Evolutionary conservation across 176 grass and related monocot genomes (phyloP).

Genomic region (Carex myosuroides): DNA sequence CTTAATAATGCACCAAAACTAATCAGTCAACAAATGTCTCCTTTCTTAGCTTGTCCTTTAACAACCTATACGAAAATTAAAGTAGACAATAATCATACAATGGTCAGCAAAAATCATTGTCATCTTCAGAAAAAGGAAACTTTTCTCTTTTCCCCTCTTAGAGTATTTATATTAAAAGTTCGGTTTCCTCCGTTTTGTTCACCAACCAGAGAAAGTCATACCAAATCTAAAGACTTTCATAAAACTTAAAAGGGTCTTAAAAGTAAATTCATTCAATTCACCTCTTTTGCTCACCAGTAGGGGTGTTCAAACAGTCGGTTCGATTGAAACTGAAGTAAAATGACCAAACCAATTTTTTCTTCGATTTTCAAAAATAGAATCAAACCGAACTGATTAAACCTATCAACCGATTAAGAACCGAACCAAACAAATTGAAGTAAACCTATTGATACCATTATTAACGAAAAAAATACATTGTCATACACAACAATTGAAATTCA

Average conservation of each 20-base stretch:
- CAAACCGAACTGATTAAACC: no score
- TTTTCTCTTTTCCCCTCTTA: not conserved
- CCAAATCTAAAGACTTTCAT: constrained; percentile 4
- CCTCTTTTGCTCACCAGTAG: not conserved
- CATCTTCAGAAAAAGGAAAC: not conserved
- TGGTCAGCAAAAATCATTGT: not conserved
- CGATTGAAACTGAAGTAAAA: no score
- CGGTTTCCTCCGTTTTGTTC: not conserved
- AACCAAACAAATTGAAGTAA: no score
- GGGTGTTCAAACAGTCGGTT: no score
- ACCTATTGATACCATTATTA: no score
- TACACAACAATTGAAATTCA: no score
- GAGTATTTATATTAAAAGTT: not conserved
- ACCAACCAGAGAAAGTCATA: constrained; percentile 6
- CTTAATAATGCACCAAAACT: not conserved
- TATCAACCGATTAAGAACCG: no score
- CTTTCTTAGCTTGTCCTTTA: not conserved
- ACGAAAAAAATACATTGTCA: no score
- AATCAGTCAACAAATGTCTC: not conserved
- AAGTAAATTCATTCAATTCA: not conserved
- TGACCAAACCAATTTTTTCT: no score
- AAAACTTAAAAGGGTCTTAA: not conserved
- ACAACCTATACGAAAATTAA: not conserved
- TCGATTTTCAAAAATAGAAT: no score
- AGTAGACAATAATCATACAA: not conserved